These are phyloP conservation scores for Anastatica hierochuntica DNA, from an alignment of 345 rosid genomes.

Conservation along the genomic window DNA sequence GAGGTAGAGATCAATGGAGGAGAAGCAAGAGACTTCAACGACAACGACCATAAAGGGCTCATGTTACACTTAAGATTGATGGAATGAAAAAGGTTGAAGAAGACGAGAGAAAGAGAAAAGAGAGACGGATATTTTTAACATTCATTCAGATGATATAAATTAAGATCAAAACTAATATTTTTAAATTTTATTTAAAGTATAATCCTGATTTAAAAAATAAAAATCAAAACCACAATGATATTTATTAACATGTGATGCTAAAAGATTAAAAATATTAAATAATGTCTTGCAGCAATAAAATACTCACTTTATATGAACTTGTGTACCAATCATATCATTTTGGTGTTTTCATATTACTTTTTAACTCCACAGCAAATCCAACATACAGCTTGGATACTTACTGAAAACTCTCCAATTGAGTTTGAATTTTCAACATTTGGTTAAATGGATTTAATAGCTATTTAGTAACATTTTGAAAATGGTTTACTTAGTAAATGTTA, in stretches of 20 bases:
- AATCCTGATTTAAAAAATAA: no score
- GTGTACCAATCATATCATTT: neutral
- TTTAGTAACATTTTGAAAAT: no score
- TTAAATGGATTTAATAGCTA: no score
- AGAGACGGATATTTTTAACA: no score
- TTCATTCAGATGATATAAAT: conserved; percentile 4
- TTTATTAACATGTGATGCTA: no score
- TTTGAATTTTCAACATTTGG: neutral
- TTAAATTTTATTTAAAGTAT: no score
- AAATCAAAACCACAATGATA: no score
- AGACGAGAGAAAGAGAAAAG: neutral
- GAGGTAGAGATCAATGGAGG: conserved; percentile 15
- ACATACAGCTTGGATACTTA: neutral
- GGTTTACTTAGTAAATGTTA: no score
- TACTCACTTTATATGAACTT: neutral
- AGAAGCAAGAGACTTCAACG: conserved; percentile 5
- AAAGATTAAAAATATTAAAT: no score
- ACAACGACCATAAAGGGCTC: conserved; percentile 17
- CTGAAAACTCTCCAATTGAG: neutral
- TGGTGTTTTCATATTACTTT: neutral
- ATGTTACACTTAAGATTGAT: neutral
- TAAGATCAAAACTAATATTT: no score
- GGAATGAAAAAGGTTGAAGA: neutral
- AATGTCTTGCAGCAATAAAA: neutral
- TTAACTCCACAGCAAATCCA: conserved; percentile 1